These are phyloP conservation scores for Aspergillus conjunctus DNA, from an alignment of 495 filamentous ascomycete genomes.

Conservation along the genomic window DNA sequence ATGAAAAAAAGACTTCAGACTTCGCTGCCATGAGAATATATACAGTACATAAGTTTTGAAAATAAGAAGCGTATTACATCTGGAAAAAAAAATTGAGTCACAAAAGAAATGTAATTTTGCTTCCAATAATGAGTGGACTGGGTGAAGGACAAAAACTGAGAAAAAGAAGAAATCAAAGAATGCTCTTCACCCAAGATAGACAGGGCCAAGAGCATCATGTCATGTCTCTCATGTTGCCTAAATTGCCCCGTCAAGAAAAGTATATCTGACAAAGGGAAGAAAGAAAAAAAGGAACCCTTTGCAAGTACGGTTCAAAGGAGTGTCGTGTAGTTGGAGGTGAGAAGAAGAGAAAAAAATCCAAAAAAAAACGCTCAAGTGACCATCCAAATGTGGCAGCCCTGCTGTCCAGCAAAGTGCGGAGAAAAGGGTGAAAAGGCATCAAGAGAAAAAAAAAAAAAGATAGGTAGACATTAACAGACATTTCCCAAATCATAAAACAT, in stretches of 20 bases:
- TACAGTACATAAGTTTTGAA: conserved; percentile 10
- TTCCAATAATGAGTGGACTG: conserved; percentile 20
- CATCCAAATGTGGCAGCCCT: conserved; percentile 22
- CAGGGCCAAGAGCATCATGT: not conserved
- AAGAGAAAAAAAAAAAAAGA: conserved; percentile 19
- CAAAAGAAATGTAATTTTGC: conserved; percentile 23
- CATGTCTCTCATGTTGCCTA: not conserved
- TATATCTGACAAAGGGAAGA: conserved; percentile 26
- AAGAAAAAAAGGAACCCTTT: conserved; percentile 6
- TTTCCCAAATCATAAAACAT: conserved; percentile 28
- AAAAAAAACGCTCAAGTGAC: conserved; percentile 10
- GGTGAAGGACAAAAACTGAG: not conserved
- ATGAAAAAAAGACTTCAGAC: not conserved
- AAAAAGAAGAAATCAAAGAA: conserved; percentile 14
- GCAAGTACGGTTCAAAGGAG: not conserved
- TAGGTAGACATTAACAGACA: conserved; percentile 31
- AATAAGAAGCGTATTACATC: conserved; percentile 15
- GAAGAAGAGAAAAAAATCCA: not conserved
- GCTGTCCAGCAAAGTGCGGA: conserved; percentile 19
- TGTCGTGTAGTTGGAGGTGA: conserved; percentile 5
- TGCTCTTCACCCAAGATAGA: conserved; percentile 1
- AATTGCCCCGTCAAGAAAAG: conserved; percentile 11
- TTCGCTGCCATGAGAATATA: conserved; percentile 6
- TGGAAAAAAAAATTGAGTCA: not conserved
- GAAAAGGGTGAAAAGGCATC: conserved; percentile 23